Conservation (phyloP, 1,284 basidiomycete genomes). For the Puccinia hordei region DNA sequence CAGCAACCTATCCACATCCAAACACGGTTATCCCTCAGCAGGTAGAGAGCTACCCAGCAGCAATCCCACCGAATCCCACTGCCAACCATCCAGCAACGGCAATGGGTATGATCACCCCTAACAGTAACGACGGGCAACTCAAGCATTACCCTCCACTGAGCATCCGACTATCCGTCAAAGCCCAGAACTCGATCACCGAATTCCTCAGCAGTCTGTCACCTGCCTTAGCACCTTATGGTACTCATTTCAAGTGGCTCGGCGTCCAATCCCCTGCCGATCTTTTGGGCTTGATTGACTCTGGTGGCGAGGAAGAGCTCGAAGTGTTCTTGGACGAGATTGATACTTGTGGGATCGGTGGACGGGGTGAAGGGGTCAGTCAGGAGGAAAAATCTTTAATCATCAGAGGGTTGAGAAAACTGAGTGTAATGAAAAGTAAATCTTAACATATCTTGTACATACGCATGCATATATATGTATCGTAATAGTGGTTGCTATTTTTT, state of each 20-base stretch:
- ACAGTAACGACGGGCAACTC: neutral
- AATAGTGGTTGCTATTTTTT: neutral
- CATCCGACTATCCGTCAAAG: constrained; percentile 30
- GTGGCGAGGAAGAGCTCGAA: constrained; percentile 37
- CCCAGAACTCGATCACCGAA: constrained; percentile 30
- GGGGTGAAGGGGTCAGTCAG: constrained; percentile 37
- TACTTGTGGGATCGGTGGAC: constrained; percentile 33
- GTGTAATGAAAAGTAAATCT: constrained; percentile 17
- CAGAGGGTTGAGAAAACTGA: constrained; percentile 31
- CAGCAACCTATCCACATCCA: constrained; percentile 27
- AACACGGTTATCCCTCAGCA: constrained; percentile 2
- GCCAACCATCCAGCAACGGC: neutral
- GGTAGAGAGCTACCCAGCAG: neutral
- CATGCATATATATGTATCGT: too few species aligned
- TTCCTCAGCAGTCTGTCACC: constrained; percentile 26
- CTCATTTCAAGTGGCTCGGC: constrained; percentile 38
- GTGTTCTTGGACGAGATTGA: constrained; percentile 34
- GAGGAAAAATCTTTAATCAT: constrained; percentile 37
- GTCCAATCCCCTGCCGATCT: constrained; percentile 26
- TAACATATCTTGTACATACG: neutral
- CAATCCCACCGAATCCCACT: neutral
- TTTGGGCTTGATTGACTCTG: constrained; percentile 1
- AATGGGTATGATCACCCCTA: neutral
- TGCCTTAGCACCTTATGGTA: constrained; percentile 22
- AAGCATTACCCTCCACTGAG: constrained; percentile 16